Evolutionary conservation across 2,329 filamentous ascomycete species (phyloP).

Genomic region (Paraphoma chrysanthemicola): DNA sequence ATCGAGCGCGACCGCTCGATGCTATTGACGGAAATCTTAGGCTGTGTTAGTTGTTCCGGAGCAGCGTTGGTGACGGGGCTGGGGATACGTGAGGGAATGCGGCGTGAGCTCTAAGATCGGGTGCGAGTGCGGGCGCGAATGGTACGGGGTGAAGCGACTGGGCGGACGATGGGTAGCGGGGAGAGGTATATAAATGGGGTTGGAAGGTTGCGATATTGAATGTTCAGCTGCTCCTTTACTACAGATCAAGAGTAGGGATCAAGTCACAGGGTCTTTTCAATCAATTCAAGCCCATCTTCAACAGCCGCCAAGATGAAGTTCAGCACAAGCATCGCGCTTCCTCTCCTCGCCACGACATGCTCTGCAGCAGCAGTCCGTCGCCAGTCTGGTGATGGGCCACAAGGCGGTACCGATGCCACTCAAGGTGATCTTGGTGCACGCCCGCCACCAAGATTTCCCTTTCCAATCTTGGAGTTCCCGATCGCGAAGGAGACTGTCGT

Average conservation of each 20-base stretch:
- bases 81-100: background rate
- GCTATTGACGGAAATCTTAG: slow-evolving; percentile 19
- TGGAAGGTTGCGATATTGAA: background rate
- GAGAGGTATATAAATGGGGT: background rate
- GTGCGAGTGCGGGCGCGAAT: background rate
- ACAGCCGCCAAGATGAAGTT: slow-evolving; percentile 24
- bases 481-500: slow-evolving; percentile 33
- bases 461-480: slow-evolving; percentile 29
- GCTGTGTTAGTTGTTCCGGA: background rate
- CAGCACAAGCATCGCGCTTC: slow-evolving; percentile 20
- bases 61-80: background rate
- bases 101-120: background rate
- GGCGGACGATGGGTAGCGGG: background rate
- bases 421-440: slow-evolving; percentile 30
- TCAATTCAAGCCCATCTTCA: background rate
- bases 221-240: background rate
- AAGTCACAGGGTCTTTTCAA: background rate
- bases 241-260: background rate
- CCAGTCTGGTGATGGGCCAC: slow-evolving; percentile 30
- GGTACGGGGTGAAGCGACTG: background rate
- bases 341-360: slow-evolving; percentile 28
- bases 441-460: slow-evolving; percentile 28
- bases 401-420: slow-evolving; percentile 26
- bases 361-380: slow-evolving; percentile 25
- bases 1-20: slow-evolving; percentile 4